Conservation (phyloP, 2,329 filamentous ascomycete genomes). For the Elsinoe arachidis region DNA sequence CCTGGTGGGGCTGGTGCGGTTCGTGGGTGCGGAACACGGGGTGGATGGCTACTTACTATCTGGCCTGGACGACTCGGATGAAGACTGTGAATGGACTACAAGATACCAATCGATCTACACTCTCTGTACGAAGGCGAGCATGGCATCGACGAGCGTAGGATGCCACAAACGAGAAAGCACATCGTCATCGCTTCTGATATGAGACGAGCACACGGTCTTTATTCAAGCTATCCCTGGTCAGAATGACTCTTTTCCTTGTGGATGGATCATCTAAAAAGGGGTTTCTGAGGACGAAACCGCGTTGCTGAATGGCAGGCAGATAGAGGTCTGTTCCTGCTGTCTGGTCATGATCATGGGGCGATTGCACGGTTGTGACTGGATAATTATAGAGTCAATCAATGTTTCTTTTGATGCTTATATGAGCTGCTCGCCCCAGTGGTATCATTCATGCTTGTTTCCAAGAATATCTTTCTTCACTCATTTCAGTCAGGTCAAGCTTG, state of each 20-base stretch:
- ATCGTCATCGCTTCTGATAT: neutral
- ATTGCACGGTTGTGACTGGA: constrained; percentile 8
- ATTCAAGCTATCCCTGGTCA: neutral
- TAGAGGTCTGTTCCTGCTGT: neutral
- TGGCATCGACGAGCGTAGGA: neutral
- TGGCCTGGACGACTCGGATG: neutral
- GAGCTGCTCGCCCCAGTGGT: neutral
- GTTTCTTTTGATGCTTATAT: constrained; percentile 3
- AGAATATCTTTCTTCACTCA: neutral
- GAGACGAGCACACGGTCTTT: neutral
- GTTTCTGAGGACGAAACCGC: neutral
- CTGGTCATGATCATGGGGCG: constrained; percentile 8
- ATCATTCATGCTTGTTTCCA: neutral
- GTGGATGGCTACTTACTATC: neutral
- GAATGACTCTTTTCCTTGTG: neutral
- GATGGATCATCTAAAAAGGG: constrained; percentile 1
- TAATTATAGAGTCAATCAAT: constrained; percentile 13
- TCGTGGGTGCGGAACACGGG: neutral
- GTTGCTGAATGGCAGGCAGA: neutral
- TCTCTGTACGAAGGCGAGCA: neutral
- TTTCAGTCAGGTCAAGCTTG: neutral
- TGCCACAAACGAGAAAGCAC: neutral
- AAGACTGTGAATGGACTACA: neutral
- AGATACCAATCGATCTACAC: neutral
- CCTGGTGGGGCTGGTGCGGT: neutral